Percentiles rank a stretch among this genome's conserved stretches.
phyloP scores from a whole-genome alignment of 73 alveolate genomes.

The Paramecium biaurelia region DNA sequence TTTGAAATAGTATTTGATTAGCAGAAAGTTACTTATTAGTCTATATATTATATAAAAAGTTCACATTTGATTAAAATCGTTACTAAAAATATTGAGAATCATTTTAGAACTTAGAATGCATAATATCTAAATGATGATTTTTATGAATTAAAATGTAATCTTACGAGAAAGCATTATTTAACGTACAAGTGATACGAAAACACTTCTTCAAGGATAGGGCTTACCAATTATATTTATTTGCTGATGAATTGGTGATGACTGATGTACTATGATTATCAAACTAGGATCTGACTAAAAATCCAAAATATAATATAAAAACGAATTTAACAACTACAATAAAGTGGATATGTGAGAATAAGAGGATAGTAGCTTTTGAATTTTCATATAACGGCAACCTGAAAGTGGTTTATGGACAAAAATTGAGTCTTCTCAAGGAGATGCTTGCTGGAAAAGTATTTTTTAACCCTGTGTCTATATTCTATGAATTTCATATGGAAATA shows the following conservation, averaged over 20 bases:
- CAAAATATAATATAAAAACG: not conserved
- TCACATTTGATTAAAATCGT: not conserved
- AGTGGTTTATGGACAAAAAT: not conserved
- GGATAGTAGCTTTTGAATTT: not conserved
- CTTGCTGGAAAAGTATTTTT: slow-evolving; percentile 48
- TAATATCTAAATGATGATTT: not conserved
- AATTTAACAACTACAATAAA: slow-evolving; percentile 10
- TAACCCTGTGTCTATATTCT: not conserved
- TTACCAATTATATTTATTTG: not conserved
- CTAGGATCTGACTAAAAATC: not conserved
- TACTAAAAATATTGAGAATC: not conserved
- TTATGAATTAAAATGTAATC: not conserved
- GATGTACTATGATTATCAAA: not conserved
- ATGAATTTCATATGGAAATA: not conserved
- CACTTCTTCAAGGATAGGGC: slow-evolving; percentile 13
- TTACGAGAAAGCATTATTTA: slow-evolving; percentile 27
- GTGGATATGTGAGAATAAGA: not conserved
- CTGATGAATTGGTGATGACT: slow-evolving; percentile 31
- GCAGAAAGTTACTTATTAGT: too few species aligned
- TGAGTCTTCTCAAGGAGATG: not conserved
- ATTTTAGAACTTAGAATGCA: not conserved
- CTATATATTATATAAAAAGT: too few species aligned
- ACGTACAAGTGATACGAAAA: not conserved
- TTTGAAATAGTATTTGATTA: too few species aligned
- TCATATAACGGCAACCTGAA: not conserved